These are phyloP conservation scores for Phlebiopsis gigantea DNA, from an alignment of 768 basidiomycete genomes.

Conservation along the genomic window DNA sequence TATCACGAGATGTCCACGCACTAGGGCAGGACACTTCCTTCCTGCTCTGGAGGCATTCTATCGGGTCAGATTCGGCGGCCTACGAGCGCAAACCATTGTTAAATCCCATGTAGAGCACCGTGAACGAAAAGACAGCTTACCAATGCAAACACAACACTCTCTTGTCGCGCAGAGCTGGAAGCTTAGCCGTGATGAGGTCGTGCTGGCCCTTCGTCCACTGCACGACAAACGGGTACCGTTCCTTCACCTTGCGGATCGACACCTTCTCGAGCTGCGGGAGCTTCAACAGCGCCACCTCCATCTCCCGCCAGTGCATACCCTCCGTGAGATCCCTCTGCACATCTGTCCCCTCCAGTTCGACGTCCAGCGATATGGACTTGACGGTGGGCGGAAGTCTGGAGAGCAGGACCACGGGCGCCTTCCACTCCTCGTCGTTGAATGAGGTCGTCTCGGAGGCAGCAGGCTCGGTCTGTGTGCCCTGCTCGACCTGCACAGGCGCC, in stretches of 20 bases:
- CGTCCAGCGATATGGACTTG: background rate
- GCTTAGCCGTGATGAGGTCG: background rate
- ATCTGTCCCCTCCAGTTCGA: background rate
- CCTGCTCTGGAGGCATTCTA: no score
- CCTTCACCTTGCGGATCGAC: background rate
- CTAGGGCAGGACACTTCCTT: no score
- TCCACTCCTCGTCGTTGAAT: slow-evolving; percentile 6
- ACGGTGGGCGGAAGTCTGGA: background rate
- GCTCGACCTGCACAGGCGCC: background rate
- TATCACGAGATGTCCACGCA: no score
- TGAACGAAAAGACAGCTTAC: background rate
- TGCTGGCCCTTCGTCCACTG: slow-evolving; percentile 1
- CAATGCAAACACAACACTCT: background rate
- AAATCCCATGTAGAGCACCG: background rate
- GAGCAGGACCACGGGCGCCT: background rate
- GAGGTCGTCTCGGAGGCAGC: background rate
- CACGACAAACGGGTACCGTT: background rate
- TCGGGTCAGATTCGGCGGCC: no score
- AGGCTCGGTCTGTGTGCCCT: background rate
- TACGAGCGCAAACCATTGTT: no score
- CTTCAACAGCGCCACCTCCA: background rate
- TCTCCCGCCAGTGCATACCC: background rate
- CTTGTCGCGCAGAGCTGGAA: background rate
- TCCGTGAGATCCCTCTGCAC: background rate
- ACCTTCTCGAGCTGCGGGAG: background rate